Percentiles rank a stretch among this genome's conserved stretches.
Evolutionary conservation across 805 yeast species (phyloP).

Genomic region (Metschnikowia dekortorum): DNA sequence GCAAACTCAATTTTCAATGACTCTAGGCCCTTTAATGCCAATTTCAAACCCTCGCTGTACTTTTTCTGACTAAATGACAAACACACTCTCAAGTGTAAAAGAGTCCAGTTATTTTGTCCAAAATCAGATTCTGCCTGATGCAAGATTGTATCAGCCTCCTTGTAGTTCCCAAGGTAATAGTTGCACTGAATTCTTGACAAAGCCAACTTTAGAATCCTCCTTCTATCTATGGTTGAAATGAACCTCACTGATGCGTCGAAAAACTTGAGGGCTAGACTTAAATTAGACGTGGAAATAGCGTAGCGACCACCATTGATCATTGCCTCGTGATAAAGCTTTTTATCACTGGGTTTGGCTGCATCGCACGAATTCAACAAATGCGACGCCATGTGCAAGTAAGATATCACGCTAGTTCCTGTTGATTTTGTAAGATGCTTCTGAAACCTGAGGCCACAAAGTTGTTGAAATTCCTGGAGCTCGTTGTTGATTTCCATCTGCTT

Average conservation of each 20-base stretch:
- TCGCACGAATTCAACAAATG: conserved; percentile 36
- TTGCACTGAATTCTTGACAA: conserved; percentile 32
- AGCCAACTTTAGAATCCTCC: conserved; percentile 20
- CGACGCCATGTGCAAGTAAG: conserved; percentile 34
- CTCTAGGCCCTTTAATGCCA: conserved; percentile 32
- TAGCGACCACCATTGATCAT: conserved; percentile 41
- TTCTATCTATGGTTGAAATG: conserved; percentile 17
- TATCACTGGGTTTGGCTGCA: conserved; percentile 31
- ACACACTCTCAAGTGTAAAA: conserved; percentile 34
- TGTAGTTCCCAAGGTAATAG: conserved; percentile 25
- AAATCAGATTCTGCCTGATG: conserved; percentile 26
- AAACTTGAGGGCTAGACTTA: conserved; percentile 36
- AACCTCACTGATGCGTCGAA: conserved; percentile 33
- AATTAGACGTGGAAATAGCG: conserved; percentile 42
- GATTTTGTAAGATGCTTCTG: conserved; percentile 21
- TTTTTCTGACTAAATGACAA: conserved; percentile 29
- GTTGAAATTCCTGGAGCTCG: conserved; percentile 31
- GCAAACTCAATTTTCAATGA: conserved; percentile 32
- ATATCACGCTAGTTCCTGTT: conserved; percentile 14
- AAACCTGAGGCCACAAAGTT: conserved; percentile 40
- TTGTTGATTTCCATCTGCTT: conserved; percentile 20
- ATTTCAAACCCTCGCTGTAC: conserved; percentile 28
- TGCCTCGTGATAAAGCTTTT: conserved; percentile 32
- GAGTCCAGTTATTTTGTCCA: conserved; percentile 32
- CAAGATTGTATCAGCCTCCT: conserved; percentile 33